These are phyloP conservation scores for Podaxis sp. DNA, from an alignment of 768 basidiomycete species.

Conservation along the genomic window DNA sequence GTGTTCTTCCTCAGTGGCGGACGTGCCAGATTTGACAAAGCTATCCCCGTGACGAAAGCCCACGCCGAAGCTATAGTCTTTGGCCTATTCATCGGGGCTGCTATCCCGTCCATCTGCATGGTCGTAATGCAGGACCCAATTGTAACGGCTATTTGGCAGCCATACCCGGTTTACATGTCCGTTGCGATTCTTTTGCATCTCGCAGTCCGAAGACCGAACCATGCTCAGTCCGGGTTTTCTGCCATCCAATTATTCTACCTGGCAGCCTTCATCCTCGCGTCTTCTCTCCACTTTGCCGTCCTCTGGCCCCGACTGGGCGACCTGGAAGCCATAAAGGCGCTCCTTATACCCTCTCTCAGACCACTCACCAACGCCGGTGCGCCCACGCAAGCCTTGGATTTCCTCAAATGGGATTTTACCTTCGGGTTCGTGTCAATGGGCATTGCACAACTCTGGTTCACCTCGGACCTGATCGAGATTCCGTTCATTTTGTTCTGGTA, in stretches of 20 bases:
- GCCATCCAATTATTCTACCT: slow-evolving; percentile 40
- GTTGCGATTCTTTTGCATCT: slow-evolving; percentile 40
- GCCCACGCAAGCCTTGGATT: slow-evolving; percentile 33
- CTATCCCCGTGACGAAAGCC: slow-evolving; percentile 31
- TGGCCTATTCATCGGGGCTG: slow-evolving; percentile 41
- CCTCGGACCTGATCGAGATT: slow-evolving; percentile 29
- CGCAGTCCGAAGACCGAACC: slow-evolving; percentile 35
- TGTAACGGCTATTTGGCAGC: slow-evolving; percentile 55
- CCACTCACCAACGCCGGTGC: slow-evolving; percentile 26
- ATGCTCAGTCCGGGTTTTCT: slow-evolving; percentile 35
- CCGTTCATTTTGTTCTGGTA: slow-evolving; percentile 42
- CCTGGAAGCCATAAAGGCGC: slow-evolving; percentile 26
- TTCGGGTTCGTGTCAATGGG: slow-evolving; percentile 39
- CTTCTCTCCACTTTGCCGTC: slow-evolving; percentile 41
- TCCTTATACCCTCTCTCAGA: slow-evolving; percentile 37
- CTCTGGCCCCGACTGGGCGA: slow-evolving; percentile 37
- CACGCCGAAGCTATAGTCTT: slow-evolving; percentile 56
- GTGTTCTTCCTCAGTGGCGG: slow-evolving; percentile 41
- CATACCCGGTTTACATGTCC: slow-evolving; percentile 48
- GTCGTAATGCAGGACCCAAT: slow-evolving; percentile 38
- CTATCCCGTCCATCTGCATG: slow-evolving; percentile 49
- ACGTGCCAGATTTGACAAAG: slow-evolving; percentile 21
- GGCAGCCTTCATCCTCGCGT: slow-evolving; percentile 38
- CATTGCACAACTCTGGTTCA: slow-evolving; percentile 53
- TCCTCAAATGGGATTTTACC: slow-evolving; percentile 53